phyloP scores from a whole-genome alignment of 495 filamentous ascomycete species.

The Lophiostoma macrostomum region DNA sequence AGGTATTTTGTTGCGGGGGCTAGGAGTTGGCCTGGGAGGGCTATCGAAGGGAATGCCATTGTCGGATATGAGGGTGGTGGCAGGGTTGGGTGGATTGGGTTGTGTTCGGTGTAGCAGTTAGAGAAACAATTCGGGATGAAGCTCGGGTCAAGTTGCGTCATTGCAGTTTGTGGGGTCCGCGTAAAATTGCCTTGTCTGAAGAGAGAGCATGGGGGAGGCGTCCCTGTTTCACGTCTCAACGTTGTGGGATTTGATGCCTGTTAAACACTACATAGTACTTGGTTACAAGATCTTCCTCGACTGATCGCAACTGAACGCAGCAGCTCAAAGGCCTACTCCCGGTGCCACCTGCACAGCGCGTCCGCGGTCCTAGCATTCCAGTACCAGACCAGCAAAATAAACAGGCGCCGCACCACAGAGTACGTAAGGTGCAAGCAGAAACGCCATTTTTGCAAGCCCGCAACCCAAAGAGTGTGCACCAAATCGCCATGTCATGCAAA shows the following conservation, averaged over 20 bases:
- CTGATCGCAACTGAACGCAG: too few relatives aligned
- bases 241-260: too few relatives aligned
- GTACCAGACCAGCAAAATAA: background rate
- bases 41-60: constrained; percentile 34
- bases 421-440: background rate
- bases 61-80: too few relatives aligned
- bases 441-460: constrained; percentile 2
- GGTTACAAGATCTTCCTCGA: constrained; percentile 10
- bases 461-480: background rate
- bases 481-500: constrained; percentile 31
- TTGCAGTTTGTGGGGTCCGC: background rate
- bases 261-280: constrained; percentile 10
- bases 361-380: constrained; percentile 1
- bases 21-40: constrained; percentile 74
- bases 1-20: constrained; percentile 61
- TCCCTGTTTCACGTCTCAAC: too few relatives aligned
- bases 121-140: background rate
- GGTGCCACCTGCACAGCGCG: too few relatives aligned
- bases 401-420: too few relatives aligned
- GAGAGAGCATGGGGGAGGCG: too few relatives aligned
- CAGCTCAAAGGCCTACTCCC: too few relatives aligned
- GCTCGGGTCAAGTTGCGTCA: too few relatives aligned
- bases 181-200: background rate
- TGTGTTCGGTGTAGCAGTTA: background rate
- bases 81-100: constrained; percentile 1